Evolutionary conservation across 768 basidiomycete species (phyloP).

Genomic region (Amanita brunnescens): DNA sequence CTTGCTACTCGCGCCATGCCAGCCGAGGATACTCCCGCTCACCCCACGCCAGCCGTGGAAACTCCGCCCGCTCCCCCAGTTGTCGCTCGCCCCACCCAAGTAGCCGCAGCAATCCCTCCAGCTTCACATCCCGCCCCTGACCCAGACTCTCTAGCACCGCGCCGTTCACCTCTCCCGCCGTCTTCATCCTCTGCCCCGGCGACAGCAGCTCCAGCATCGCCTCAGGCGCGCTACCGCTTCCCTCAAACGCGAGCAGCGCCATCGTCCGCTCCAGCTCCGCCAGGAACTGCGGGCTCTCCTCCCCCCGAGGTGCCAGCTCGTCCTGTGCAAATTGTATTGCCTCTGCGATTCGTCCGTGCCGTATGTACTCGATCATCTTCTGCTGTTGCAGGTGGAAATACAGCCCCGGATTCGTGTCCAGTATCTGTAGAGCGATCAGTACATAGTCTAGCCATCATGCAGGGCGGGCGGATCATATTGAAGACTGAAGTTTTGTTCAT

Average conservation of each 20-base stretch:
- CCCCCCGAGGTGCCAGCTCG: slow-evolving; percentile 90
- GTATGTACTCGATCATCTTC: slow-evolving; percentile 90
- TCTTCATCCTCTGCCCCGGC: slow-evolving; percentile 83
- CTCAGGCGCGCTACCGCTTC: slow-evolving; percentile 47
- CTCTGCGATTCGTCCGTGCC: slow-evolving; percentile 65
- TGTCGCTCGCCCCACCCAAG: slow-evolving; percentile 83
- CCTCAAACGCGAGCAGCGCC: slow-evolving; percentile 82
- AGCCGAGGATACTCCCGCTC: slow-evolving; percentile 19
- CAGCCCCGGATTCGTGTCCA: slow-evolving; percentile 89
- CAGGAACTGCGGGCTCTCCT: slow-evolving; percentile 91
- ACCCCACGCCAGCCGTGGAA: slow-evolving; percentile 57
- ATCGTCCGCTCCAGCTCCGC: slow-evolving; percentile 90
- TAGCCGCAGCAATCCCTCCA: slow-evolving; percentile 73
- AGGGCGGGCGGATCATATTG: slow-evolving; percentile 64
- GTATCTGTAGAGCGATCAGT: slow-evolving; percentile 63
- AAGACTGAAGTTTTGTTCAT: slow-evolving; percentile 86
- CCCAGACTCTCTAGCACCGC: slow-evolving; percentile 90
- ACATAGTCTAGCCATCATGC: slow-evolving; percentile 11
- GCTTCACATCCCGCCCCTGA: slow-evolving; percentile 88
- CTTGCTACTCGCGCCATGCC: no score
- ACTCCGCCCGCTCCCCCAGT: slow-evolving; percentile 70
- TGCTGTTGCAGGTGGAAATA: slow-evolving; percentile 97
- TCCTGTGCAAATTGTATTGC: slow-evolving; percentile 89
- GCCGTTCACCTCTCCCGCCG: slow-evolving; percentile 93
- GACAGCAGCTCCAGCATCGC: slow-evolving; percentile 74